Evolutionary conservation across 2,329 filamentous ascomycete species (phyloP), one percentile per base, ranked within the genome.

Genomic region (Ascochyta rabiei): DNA sequence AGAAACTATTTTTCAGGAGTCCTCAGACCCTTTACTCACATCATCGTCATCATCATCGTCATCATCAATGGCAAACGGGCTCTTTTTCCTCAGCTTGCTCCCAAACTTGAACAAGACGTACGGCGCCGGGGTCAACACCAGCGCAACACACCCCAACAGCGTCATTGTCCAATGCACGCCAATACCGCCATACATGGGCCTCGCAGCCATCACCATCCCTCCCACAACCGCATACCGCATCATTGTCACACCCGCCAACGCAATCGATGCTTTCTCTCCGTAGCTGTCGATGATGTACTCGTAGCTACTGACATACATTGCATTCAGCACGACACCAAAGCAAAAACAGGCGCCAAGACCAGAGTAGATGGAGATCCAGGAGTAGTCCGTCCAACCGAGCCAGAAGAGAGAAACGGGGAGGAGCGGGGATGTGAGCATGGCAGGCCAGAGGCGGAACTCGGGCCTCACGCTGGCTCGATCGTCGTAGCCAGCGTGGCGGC

Each of bases 371-470:
- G 30, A 52, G 2, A 45, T 37, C 31, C 13, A 16, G 6, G 12
- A 15, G 24, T 52, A 52, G 9, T 46, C 21, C 6, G 49, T 56
- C 59, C 59, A 61, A n/a, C 59, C 59, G 8, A 61, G 53, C 55
- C 56, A 59, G 72, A 96, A 95, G 15, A 96, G 75, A 1, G 90
- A 90, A 38, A 88, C 79, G 2, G 90, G 89, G 23, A 92, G 89
- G 8, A 95, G 75, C 15, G 90, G 72, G 0, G 86, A 86, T 5
- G 91, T 91, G 60, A 71, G 33, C 46, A 76, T 75, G 13, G 77
- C 80, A 52, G 89, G 85, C 3, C 90, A 89, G 16, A 96, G 81
- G 45, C 90, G 85, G 76, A 89, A 93, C 76, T 96, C 92, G 1
- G 92, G 91, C 78, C 18, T 41, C 1, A 48, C 37, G 15, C 19